phyloP scores from a whole-genome alignment of 257 asterid species.

The Misopates orontium region DNA sequence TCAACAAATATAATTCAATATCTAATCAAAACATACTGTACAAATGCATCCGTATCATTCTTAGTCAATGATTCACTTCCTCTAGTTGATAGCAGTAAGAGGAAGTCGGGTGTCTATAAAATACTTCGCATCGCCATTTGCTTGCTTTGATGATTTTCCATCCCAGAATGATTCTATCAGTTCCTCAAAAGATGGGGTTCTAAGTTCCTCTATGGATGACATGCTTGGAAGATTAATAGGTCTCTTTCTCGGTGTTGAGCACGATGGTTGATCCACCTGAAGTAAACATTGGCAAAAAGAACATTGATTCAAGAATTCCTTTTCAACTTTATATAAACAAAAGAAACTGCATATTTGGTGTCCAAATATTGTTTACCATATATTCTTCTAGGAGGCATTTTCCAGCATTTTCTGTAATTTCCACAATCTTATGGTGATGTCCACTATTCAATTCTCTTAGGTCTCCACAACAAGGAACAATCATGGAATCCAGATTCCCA shows the following conservation, averaged over 20 bases:
- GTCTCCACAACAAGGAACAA: constrained; percentile 82
- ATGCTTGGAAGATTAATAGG: constrained; percentile 64
- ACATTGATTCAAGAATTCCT: too few relatives aligned
- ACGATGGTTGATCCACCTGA: constrained; percentile 89
- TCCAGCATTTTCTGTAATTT: constrained; percentile 82
- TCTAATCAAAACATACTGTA: too few relatives aligned
- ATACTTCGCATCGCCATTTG: constrained; percentile 79
- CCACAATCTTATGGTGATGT: constrained; percentile 75
- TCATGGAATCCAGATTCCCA: constrained; percentile 74
- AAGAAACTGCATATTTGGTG: too few relatives aligned
- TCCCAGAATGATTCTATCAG: constrained; percentile 81
- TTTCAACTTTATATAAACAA: too few relatives aligned
- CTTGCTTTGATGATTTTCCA: constrained; percentile 63
- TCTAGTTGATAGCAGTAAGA: too few relatives aligned
- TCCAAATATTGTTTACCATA: constrained; percentile 45
- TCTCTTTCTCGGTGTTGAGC: constrained; percentile 81
- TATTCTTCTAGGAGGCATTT: constrained; percentile 86
- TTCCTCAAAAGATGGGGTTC: constrained; percentile 86
- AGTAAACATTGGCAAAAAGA: neutral
- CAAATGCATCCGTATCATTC: too few relatives aligned
- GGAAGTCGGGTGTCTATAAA: constrained; percentile 33
- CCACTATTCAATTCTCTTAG: constrained; percentile 78
- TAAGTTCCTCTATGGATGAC: constrained; percentile 81
- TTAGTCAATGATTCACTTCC: too few relatives aligned
- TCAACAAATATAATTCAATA: too few relatives aligned